Evolutionary conservation across 2,329 filamentous ascomycete species (phyloP).

Genomic region (Tolypocladium endophyticum): DNA sequence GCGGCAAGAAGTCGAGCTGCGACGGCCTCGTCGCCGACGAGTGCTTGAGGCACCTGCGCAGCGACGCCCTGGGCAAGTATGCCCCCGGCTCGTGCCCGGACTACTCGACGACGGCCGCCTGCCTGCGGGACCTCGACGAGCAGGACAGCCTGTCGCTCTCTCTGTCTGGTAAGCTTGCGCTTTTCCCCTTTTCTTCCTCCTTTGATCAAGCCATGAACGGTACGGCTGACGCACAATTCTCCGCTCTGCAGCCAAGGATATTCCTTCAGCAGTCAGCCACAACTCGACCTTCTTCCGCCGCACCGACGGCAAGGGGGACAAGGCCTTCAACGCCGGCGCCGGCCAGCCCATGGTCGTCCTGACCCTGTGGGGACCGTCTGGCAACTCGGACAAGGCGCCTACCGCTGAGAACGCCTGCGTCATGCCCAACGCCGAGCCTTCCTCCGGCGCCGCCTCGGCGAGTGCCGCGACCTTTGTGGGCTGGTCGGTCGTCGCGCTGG

Average conservation of each 20-base stretch:
- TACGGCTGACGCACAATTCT: background rate
- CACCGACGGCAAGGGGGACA: background rate
- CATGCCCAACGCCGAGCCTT: background rate
- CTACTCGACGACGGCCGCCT: conserved; percentile 1
- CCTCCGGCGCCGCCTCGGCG: background rate
- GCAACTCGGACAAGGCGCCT: background rate
- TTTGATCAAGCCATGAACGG: background rate
- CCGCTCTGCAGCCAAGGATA: background rate
- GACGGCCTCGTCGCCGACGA: conserved; percentile 1
- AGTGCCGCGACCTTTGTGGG: background rate
- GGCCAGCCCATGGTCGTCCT: conserved; percentile 3
- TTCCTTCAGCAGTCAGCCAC: background rate
- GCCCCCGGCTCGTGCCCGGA: background rate
- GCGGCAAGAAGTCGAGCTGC: conserved; percentile 3
- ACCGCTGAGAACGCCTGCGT: background rate
- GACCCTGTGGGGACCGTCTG: conserved; percentile 1
- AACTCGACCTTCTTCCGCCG: conserved; percentile 3
- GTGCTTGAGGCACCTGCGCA: conserved; percentile 2
- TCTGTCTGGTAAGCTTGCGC: background rate
- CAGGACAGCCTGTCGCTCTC: background rate
- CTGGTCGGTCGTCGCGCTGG: background rate
- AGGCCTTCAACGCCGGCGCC: background rate
- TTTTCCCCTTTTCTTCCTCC: background rate
- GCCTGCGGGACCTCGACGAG: conserved; percentile 1
- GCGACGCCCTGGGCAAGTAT: conserved; percentile 1